Evolutionary conservation across 345 rosid species (phyloP).

Genomic region (Arabis alpina): DNA sequence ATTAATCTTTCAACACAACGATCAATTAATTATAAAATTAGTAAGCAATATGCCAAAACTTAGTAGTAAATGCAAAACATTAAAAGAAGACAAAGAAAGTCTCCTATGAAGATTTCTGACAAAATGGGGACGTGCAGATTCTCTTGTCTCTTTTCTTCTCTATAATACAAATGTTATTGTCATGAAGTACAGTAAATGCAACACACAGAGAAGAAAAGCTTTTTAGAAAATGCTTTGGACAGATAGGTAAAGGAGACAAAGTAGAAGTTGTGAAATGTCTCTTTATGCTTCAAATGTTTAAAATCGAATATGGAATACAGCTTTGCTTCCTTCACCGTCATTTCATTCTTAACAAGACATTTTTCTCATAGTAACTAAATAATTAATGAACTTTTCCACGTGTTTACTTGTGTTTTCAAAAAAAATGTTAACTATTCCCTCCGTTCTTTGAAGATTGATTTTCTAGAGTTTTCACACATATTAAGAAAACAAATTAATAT

Average conservation of each 20-base stretch:
- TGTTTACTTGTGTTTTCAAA: slow-evolving; percentile 19
- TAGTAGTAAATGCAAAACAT: slow-evolving; percentile 6
- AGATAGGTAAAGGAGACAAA: slow-evolving; percentile 37
- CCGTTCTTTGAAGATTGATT: too few relatives aligned
- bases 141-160: slow-evolving; percentile 28
- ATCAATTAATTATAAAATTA: not conserved
- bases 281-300: slow-evolving; percentile 25
- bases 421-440: too few relatives aligned
- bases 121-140: slow-evolving; percentile 31
- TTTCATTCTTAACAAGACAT: slow-evolving; percentile 33
- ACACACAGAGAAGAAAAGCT: slow-evolving; percentile 9
- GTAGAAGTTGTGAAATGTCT: slow-evolving; percentile 35
- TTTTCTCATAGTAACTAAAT: slow-evolving; percentile 11
- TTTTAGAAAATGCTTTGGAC: slow-evolving; percentile 11
- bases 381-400: slow-evolving; percentile 6
- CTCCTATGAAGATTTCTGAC: slow-evolving; percentile 29
- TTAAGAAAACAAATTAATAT: too few relatives aligned
- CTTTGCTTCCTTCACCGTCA: slow-evolving; percentile 35
- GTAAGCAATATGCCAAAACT: too few relatives aligned
- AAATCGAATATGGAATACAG: slow-evolving; percentile 34
- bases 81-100: slow-evolving; percentile 29
- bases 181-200: slow-evolving; percentile 33
- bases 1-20: not conserved
- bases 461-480: too few relatives aligned
- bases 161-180: slow-evolving; percentile 8